phyloP scores from a whole-genome alignment of 768 basidiomycete species.

The Serendipita sp. region DNA sequence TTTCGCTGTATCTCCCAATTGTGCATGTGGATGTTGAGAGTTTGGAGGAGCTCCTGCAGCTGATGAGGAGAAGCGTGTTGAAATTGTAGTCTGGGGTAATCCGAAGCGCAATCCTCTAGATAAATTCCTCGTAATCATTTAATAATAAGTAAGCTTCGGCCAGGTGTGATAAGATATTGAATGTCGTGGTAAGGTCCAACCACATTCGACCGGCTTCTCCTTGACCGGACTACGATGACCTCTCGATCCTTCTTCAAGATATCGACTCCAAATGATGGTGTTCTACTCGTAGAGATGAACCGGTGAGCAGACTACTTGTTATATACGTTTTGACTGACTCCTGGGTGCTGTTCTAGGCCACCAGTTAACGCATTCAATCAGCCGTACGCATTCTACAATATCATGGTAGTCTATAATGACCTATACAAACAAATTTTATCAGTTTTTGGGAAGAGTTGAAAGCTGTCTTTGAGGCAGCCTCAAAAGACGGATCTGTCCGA shows the following conservation, averaged over 20 bases:
- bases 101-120: background rate
- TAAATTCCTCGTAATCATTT: background rate
- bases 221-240: background rate
- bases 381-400: conserved; percentile 22
- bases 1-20: background rate
- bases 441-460: conserved; percentile 67
- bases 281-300: conserved; percentile 26
- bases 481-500: conserved; percentile 40
- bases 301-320: conserved; percentile 17
- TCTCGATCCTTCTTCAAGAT: conserved; percentile 16
- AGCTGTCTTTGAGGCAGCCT: conserved; percentile 39
- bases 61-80: background rate
- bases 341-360: conserved; percentile 21
- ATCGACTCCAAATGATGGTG: conserved; percentile 22
- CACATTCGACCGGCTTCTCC: background rate
- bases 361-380: conserved; percentile 54
- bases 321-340: background rate
- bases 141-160: background rate
- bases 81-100: background rate
- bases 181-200: background rate
- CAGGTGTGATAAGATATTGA: background rate
- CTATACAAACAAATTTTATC: background rate
- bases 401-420: background rate
- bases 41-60: background rate
- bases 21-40: background rate